phyloP scores from a whole-genome alignment of 192 early-diverging fungal genomes.

The Backusella tarrabulga region DNA sequence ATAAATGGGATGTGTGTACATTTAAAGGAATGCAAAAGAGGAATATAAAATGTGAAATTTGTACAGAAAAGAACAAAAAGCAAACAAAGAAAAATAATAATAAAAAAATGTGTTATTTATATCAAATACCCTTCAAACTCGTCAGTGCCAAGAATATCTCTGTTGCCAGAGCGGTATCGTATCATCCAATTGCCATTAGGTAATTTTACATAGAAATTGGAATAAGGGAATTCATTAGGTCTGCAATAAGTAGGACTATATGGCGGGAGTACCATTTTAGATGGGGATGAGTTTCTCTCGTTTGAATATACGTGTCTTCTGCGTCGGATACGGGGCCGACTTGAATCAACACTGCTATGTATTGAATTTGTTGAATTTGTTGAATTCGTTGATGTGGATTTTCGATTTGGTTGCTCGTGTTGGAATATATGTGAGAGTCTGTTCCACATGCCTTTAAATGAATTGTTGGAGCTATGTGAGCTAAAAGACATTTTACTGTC shows the following conservation, averaged over 20 bases:
- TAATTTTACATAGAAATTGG: conserved; percentile 35
- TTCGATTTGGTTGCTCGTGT: background rate
- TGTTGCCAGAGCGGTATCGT: conserved; percentile 32
- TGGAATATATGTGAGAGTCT: conserved; percentile 10
- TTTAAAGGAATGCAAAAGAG: background rate
- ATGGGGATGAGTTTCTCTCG: background rate
- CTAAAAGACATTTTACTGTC: background rate
- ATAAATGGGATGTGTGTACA: background rate
- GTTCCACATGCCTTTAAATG: background rate
- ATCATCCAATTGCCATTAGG: conserved; percentile 43
- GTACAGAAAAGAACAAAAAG: conserved; percentile 6
- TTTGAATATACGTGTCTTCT: conserved; percentile 1
- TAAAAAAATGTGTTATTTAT: conserved; percentile 9
- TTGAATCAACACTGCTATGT: background rate
- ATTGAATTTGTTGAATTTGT: background rate
- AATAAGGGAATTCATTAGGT: conserved; percentile 34
- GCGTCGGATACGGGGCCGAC: background rate
- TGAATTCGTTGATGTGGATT: background rate
- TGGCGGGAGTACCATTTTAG: conserved; percentile 18
- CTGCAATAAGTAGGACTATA: conserved; percentile 31
- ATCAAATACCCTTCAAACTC: conserved; percentile 37
- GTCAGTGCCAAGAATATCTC: conserved; percentile 36
- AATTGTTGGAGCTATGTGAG: background rate
- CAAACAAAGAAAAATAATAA: conserved; percentile 6
- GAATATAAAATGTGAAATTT: background rate